Evolutionary conservation across 23 red algal genomes (phyloP).

Genomic region (Agarophyton chilense): DNA sequence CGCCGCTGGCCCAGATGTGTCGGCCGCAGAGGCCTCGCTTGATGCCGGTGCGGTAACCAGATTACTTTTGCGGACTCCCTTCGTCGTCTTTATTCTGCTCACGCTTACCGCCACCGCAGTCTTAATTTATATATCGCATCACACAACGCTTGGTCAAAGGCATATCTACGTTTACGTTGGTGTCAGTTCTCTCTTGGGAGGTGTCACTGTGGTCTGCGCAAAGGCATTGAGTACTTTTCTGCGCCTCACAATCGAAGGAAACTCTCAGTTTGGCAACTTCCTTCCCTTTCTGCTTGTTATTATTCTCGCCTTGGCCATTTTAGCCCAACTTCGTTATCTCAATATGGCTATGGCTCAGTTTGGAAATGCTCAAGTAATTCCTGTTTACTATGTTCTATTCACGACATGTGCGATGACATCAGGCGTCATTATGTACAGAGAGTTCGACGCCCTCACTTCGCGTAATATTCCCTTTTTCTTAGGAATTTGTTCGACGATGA

Average conservation of each 20-base stretch:
- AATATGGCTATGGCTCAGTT: slow-evolving; percentile 84
- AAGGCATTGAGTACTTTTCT: slow-evolving; percentile 75
- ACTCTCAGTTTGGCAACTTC: slow-evolving; percentile 46
- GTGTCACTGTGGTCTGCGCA: slow-evolving; percentile 78
- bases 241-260: slow-evolving; percentile 72
- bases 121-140: slow-evolving; percentile 53
- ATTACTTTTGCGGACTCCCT: slow-evolving; percentile 64
- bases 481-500: slow-evolving; percentile 75
- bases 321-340: slow-evolving; percentile 73
- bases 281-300: slow-evolving; percentile 52
- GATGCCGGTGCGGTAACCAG: slow-evolving; percentile 59
- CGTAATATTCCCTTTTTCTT: slow-evolving; percentile 66
- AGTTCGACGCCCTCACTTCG: slow-evolving; percentile 51
- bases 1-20: slow-evolving; percentile 62
- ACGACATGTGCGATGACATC: slow-evolving; percentile 77
- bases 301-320: slow-evolving; percentile 64
- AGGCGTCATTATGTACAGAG: slow-evolving; percentile 77
- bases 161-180: slow-evolving; percentile 76
- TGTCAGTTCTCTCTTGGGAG: slow-evolving; percentile 73
- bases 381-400: slow-evolving; percentile 88
- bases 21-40: slow-evolving; percentile 30
- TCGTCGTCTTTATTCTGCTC: slow-evolving; percentile 66
- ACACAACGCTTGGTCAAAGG: slow-evolving; percentile 61
- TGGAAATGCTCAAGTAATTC: slow-evolving; percentile 86
- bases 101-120: slow-evolving; percentile 38